Conservation (phyloP, 2,329 filamentous ascomycete species). For the Colletotrichum sojae region DNA sequence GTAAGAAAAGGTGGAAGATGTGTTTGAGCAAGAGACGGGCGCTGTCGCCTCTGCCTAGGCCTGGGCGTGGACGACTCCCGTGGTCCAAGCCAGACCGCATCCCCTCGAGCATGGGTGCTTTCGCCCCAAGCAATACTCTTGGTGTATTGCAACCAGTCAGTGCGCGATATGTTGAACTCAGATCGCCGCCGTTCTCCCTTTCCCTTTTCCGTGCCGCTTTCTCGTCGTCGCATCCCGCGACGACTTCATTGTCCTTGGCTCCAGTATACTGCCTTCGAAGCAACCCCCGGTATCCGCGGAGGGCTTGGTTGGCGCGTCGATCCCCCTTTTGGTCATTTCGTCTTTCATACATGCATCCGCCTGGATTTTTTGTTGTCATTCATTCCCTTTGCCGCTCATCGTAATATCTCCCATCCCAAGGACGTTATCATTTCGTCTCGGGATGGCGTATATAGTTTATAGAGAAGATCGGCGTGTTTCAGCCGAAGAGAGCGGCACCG, state of each 20-base stretch:
- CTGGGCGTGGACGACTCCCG: neutral
- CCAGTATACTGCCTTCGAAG: constrained; percentile 16
- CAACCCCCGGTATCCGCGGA: constrained; percentile 10
- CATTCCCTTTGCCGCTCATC: neutral
- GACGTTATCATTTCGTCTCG: neutral
- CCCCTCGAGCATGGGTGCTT: constrained; percentile 7
- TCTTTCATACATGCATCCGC: constrained; percentile 12
- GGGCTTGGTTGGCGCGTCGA: neutral
- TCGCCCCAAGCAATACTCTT: constrained; percentile 21
- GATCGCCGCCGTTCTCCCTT: constrained; percentile 5
- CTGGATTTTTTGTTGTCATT: neutral
- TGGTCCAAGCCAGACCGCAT: neutral
- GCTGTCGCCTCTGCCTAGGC: neutral
- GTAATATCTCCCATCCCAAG: constrained; percentile 12
- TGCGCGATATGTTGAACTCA: constrained; percentile 6
- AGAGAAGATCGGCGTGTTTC: constrained; percentile 41
- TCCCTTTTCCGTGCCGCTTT: neutral
- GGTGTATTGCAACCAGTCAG: constrained; percentile 21
- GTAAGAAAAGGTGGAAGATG: neutral
- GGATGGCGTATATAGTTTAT: neutral
- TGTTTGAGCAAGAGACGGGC: constrained; percentile 1
- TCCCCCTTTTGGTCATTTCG: neutral
- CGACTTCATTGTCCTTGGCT: neutral
- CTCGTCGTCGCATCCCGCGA: neutral
- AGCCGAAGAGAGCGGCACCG: constrained; percentile 75